Base-by-base conservation (phyloP, 208 protist species). In the Trypanosoma cruzi region DNA sequence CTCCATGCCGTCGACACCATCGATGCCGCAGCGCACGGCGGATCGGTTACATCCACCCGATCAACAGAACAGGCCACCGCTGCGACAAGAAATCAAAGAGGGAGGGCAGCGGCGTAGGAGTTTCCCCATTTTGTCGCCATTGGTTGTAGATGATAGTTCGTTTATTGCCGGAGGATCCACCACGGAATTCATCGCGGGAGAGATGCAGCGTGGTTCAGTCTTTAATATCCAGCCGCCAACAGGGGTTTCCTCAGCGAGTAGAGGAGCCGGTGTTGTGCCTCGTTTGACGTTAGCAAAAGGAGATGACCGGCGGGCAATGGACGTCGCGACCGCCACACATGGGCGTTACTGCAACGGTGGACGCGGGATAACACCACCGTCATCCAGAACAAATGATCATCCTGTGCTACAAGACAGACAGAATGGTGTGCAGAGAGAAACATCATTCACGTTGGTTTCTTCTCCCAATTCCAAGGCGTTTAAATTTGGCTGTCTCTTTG, bases 401-500 rank as follows among this genome's bases (percentile, higher is more conserved):
- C 37, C 32, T 31, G 8, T 42, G 20, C 36, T 7, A 31, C 64
- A 20, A 20, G 60, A 24, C 28, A 53, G 28, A 8, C 34, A 29
- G 26, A 29, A 8, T 40, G 26, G 44, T 55, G 54, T 31, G 24
- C 24, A 22, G 28, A 20, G 60, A 10, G 40, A 68, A 11, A 14
- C n/a, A 4, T 49, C 29, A 20, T 58, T 31, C 13, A 36, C 34
- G 8, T 32, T 13, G 0, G 24, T 24, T 7, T 36, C 58, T 20
- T 68, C 48, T 52, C 22, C 48, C 22, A 6, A 11, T n/a, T 52
- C 69, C 20, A 32, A 52, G n/a, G 61, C 49, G n/a, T 63, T 63
- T 63, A 53, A 62, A 1, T 63, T 74, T 68, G 69, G 69, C 8
- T 63, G 52, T 54, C 53, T 74, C 4, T 74, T 74, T 74, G 69